Conservation (phyloP, 1,284 basidiomycete species). For the Moesziomyces sp. region DNA sequence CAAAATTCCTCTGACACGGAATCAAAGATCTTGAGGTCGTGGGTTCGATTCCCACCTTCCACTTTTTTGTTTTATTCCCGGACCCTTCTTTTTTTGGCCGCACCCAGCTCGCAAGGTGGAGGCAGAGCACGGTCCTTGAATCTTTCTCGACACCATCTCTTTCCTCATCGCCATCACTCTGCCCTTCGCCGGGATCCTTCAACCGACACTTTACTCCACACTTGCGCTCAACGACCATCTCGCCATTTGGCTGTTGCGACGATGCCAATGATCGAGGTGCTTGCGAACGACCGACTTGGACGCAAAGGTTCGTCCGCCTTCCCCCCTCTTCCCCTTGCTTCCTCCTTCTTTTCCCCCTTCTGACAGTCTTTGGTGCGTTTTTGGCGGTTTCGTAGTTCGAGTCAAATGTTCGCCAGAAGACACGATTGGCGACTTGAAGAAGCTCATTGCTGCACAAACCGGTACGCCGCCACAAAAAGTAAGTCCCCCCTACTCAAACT, state of each 20-base stretch:
- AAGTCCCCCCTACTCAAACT: slow-evolving; percentile 5
- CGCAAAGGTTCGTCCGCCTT: slow-evolving; percentile 86
- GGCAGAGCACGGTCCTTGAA: background rate
- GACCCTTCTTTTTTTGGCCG: background rate
- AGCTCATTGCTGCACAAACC: slow-evolving; percentile 94
- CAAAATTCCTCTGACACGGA: slow-evolving; percentile 33
- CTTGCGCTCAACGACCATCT: too few relatives aligned
- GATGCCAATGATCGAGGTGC: slow-evolving; percentile 77
- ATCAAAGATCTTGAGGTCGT: slow-evolving; percentile 51
- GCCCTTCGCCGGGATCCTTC: too few relatives aligned
- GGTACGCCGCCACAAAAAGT: slow-evolving; percentile 78
- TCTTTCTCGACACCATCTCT: too few relatives aligned
- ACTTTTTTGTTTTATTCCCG: slow-evolving; percentile 14
- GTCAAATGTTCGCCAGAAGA: slow-evolving; percentile 77
- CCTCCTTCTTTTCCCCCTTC: background rate
- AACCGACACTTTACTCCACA: too few relatives aligned
- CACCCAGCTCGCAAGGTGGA: slow-evolving; percentile 18
- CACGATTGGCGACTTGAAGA: slow-evolving; percentile 95
- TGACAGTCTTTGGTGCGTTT: background rate
- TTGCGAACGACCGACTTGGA: slow-evolving; percentile 95
- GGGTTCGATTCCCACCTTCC: slow-evolving; percentile 59
- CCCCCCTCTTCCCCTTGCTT: background rate
- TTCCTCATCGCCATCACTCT: too few relatives aligned
- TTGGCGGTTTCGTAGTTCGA: slow-evolving; percentile 41
- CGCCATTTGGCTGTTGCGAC: background rate